Percentiles rank a stretch among this genome's conserved stretches.
phyloP scores from a whole-genome alignment of 2,329 filamentous ascomycete species.

The Ascochyta pisi region DNA sequence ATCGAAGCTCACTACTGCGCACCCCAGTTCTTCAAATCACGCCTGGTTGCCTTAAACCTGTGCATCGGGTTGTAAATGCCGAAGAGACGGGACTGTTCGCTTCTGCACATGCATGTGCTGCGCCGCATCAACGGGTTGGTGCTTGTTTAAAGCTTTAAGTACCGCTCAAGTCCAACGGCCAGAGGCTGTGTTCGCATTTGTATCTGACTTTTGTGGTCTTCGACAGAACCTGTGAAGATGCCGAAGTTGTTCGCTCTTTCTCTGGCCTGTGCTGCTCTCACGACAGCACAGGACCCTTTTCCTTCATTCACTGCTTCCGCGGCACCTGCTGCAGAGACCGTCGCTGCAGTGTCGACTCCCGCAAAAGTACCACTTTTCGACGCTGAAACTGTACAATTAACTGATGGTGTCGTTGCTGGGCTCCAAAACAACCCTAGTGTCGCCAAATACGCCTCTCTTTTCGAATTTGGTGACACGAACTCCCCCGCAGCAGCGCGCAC shows the following conservation, averaged over 20 bases:
- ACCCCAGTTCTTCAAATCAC: conserved; percentile 1
- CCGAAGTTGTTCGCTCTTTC: conserved; percentile 21
- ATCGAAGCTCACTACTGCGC: background rate
- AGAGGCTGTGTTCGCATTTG: background rate
- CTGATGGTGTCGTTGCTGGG: conserved; percentile 30
- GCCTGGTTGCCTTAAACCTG: conserved; percentile 4
- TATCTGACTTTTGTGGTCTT: background rate
- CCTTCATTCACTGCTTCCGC: conserved; percentile 27
- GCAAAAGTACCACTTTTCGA: conserved; percentile 34
- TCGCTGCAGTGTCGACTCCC: conserved; percentile 24
- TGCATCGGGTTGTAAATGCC: conserved; percentile 16
- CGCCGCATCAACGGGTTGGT: background rate
- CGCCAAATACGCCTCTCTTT: conserved; percentile 31
- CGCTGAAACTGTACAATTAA: conserved; percentile 33
- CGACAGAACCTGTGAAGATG: conserved; percentile 18
- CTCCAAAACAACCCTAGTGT: conserved; percentile 26
- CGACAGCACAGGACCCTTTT: conserved; percentile 22
- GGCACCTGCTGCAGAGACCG: conserved; percentile 35
- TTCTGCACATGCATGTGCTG: background rate
- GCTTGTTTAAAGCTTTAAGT: background rate
- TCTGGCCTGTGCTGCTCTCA: conserved; percentile 23
- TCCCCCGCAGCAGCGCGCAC: conserved; percentile 6
- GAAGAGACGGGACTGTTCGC: background rate
- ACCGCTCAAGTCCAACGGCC: background rate
- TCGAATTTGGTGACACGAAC: conserved; percentile 47